Conservation (phyloP, 1,284 basidiomycete species). For the Ganoderma sp. region DNA sequence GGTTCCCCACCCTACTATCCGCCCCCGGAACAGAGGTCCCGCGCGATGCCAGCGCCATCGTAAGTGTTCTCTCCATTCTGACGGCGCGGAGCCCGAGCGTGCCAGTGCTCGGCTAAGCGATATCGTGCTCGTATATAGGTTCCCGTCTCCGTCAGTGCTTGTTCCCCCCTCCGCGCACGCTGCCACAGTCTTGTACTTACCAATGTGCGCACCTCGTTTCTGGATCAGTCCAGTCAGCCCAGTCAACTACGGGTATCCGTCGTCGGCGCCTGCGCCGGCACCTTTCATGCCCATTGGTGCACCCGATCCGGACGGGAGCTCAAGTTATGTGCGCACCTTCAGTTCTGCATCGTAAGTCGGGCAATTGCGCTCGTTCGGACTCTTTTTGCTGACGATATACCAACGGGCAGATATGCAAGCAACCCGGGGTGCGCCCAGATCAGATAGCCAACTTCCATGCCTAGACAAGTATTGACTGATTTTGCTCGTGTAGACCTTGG, state of each 20-base stretch:
- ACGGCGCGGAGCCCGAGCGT: conserved; percentile 7
- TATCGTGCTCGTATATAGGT: conserved; percentile 14
- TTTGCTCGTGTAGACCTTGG: conserved; percentile 20
- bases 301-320: conserved; percentile 6
- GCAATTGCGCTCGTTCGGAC: background rate
- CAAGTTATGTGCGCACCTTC: conserved; percentile 7
- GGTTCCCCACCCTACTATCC: conserved; percentile 27
- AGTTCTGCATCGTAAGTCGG: conserved; percentile 9
- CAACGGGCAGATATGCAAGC: conserved; percentile 5
- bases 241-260: conserved; percentile 15
- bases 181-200: conserved; percentile 9
- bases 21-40: conserved; percentile 19
- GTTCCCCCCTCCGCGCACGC: background rate
- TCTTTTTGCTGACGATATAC: background rate
- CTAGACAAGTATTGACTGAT: conserved; percentile 1
- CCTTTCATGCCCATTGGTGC: conserved; percentile 33
- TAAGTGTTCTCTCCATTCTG: conserved; percentile 21
- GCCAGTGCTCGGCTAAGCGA: conserved; percentile 1
- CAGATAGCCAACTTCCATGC: background rate
- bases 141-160: conserved; percentile 24
- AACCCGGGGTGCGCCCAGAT: conserved; percentile 18
- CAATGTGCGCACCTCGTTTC: conserved; percentile 17
- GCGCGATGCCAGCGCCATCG: conserved; percentile 19
- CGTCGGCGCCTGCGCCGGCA: conserved; percentile 21
- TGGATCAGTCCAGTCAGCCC: conserved; percentile 19